Percentiles rank a stretch among this genome's conserved stretches.
Conservation (phyloP, 768 basidiomycete species). For the Leccinum incarnatum region DNA sequence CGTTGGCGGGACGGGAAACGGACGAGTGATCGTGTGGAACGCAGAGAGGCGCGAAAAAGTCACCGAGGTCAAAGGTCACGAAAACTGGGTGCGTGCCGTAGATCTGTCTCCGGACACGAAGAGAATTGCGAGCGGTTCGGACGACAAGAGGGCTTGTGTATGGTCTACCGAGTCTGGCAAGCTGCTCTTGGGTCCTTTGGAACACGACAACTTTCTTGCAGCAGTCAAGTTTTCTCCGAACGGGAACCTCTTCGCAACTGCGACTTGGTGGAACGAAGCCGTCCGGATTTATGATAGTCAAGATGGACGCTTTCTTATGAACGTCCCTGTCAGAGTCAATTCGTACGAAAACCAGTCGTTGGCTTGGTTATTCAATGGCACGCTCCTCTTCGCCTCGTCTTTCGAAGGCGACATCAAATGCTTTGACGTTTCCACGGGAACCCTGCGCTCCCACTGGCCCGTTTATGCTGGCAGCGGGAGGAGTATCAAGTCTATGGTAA, state of each 20-base stretch:
- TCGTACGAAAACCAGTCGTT: conserved; percentile 14
- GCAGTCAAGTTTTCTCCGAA: conserved; percentile 14
- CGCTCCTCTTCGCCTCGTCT: conserved; percentile 6
- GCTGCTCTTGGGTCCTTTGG: conserved; percentile 6
- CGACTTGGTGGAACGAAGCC: conserved; percentile 12
- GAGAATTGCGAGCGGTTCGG: conserved; percentile 10
- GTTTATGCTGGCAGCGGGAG: neutral
- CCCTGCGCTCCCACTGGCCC: neutral
- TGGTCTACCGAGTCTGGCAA: conserved; percentile 11
- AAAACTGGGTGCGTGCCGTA: conserved; percentile 13
- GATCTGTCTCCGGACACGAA: conserved; percentile 16
- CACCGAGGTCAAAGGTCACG: conserved; percentile 7
- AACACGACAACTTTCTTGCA: conserved; percentile 6
- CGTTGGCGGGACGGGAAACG: conserved; percentile 5
- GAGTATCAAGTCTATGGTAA: conserved; percentile 2
- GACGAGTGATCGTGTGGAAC: conserved; percentile 11
- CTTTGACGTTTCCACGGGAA: conserved; percentile 1
- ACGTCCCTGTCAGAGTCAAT: conserved; percentile 7
- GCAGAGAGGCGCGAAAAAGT: conserved; percentile 4
- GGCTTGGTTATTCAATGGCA: conserved; percentile 5
- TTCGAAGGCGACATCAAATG: conserved; percentile 8
- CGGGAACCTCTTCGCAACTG: conserved; percentile 10
- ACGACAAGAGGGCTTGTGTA: conserved; percentile 11
- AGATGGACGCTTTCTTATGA: conserved; percentile 6
- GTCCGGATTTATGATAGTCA: conserved; percentile 11